Conservation (phyloP, 306 rosid genomes). For the Citrullus amarus region DNA sequence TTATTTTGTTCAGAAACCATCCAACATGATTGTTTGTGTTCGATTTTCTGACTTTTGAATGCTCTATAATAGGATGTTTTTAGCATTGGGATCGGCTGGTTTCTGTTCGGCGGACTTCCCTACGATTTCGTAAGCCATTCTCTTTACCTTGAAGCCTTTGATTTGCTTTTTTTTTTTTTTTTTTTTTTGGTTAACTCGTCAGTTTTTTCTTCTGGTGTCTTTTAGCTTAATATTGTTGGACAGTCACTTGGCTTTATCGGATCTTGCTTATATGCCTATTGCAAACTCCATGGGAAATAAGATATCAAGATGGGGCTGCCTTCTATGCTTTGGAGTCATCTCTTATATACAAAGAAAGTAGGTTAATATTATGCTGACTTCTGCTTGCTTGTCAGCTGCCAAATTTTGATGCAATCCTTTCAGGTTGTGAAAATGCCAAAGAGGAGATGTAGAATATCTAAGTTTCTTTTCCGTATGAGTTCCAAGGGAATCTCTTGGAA, state of each 20-base stretch:
- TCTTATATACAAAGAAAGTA: not conserved
- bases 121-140: constrained; percentile 30
- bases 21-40: not conserved
- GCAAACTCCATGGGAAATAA: constrained; percentile 48
- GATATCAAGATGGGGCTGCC: not conserved
- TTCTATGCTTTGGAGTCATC: not conserved
- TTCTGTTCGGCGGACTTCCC: constrained; percentile 50
- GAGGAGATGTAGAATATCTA: too few relatives aligned
- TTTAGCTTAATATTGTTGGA: constrained; percentile 50
- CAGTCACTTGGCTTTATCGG: constrained; percentile 65
- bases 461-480: too few relatives aligned
- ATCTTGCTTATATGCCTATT: constrained; percentile 57
- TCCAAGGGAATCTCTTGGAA: too few relatives aligned
- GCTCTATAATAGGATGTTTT: constrained; percentile 29
- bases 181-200: not conserved
- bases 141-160: not conserved
- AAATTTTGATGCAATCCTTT: not conserved
- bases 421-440: not conserved
- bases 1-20: not conserved
- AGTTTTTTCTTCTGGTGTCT: not conserved
- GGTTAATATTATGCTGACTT: not conserved
- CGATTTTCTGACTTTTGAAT: not conserved
- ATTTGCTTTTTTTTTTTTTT: not conserved
- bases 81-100: constrained; percentile 47
- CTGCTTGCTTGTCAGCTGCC: not conserved